Evolutionary conservation across 2,329 filamentous ascomycete genomes (phyloP), one percentile per base, ranked within the genome.

Genomic region (Ophiostoma sp.): DNA sequence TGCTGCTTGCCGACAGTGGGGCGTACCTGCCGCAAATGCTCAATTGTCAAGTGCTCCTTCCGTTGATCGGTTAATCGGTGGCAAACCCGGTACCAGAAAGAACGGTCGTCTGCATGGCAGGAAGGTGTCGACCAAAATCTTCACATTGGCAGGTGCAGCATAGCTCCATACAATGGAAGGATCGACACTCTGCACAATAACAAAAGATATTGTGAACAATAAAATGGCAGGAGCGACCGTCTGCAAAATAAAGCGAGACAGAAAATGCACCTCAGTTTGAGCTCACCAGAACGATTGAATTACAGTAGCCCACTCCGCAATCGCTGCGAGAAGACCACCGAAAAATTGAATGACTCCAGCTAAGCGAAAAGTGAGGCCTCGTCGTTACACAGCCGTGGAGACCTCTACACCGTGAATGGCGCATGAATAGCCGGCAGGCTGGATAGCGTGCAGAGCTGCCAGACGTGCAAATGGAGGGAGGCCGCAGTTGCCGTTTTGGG

Each of bases 331-430:
- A 45, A 17, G 19, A 19, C 15, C 15, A 19, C 6, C 42, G 17
- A 15, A 17, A 42, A 42, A 48, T 12, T 48, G 42, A 48, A 48
- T 48, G 42, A 48, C 42, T 48, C 15, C 42, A 19, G 17, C 3
- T 48, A 48, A 48, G 42, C 42, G 42, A 48, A 19, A 48, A 66
- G 36, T 36, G 39, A 66, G 36, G 36, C 61, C 61, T 66, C 36
- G 25, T 25, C 36, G 61, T 45, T 45, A 66, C 36, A 66, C 61
- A 66, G n/a, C 36, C 19, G 61, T 64, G 33, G 59, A 42, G 59
- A 42, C 33, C 33, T 45, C 11, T 64, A 12, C 11, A 15, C 61
- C 25, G 61, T 66, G 61, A 66, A 66, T 66, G 33, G 17, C 28
- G 55, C 55, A 17, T 33, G 22, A 55, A 42, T 64, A 39, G 36